phyloP scores from a whole-genome alignment of 2,329 filamentous ascomycete genomes.

The Cephalotrichum gorgonifer region DNA sequence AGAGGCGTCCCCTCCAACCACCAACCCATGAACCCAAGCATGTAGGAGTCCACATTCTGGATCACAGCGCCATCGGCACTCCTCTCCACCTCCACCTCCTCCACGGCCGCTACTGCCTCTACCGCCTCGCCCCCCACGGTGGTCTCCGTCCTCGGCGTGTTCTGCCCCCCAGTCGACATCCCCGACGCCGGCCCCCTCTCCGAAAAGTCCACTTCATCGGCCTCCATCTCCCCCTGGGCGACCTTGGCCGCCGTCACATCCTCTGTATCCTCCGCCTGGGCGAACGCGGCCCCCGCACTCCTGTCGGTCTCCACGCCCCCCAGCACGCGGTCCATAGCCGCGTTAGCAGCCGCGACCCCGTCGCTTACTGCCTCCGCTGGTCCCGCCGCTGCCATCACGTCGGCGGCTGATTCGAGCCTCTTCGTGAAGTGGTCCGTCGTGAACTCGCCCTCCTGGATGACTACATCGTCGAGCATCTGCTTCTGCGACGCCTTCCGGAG shows the following conservation, averaged over 20 bases:
- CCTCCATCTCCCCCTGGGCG: constrained; percentile 80
- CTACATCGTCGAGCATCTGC: constrained; percentile 92
- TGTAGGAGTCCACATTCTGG: constrained; percentile 62
- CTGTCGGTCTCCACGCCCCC: constrained; percentile 29
- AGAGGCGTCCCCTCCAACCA: constrained; percentile 48
- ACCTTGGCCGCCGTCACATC: constrained; percentile 80
- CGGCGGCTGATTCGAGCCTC: constrained; percentile 59
- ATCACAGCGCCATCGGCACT: constrained; percentile 51
- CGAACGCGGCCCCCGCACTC: constrained; percentile 62
- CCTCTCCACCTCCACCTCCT: constrained; percentile 31
- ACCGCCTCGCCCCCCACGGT: constrained; percentile 23
- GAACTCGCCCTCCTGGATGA: constrained; percentile 96
- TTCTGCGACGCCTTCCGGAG: constrained; percentile 95
- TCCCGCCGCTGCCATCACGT: constrained; percentile 41
- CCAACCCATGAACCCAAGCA: constrained; percentile 59
- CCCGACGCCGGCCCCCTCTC: constrained; percentile 39
- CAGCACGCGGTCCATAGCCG: constrained; percentile 75
- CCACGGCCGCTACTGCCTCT: constrained; percentile 14
- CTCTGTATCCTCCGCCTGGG: constrained; percentile 85
- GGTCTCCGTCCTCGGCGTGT: constrained; percentile 32
- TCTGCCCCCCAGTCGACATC: constrained; percentile 37
- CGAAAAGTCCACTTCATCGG: constrained; percentile 76
- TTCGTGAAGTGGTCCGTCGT: constrained; percentile 94
- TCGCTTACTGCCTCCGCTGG: constrained; percentile 32
- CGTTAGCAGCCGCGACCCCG: constrained; percentile 56